These are phyloP conservation scores for Cystobasidium slooffiae DNA, from an alignment of 1,284 basidiomycete species.

Conservation along the genomic window DNA sequence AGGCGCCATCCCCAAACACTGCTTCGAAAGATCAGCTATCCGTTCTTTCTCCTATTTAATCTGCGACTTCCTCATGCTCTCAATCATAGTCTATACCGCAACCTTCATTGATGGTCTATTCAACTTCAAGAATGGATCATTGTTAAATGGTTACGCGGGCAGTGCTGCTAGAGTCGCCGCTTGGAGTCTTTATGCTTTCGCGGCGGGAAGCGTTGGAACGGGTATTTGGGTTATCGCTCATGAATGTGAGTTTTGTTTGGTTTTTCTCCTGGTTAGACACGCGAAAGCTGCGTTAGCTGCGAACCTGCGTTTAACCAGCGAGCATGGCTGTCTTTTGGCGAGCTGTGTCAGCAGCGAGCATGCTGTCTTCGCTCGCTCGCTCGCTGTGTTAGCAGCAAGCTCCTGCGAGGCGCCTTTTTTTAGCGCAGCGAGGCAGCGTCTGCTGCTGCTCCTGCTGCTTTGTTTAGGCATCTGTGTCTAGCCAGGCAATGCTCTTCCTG, in stretches of 20 bases:
- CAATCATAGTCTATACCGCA: slow-evolving; percentile 70
- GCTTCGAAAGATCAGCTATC: slow-evolving; percentile 87
- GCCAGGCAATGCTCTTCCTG: too few species aligned
- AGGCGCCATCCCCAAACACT: slow-evolving; percentile 63
- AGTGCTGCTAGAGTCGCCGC: slow-evolving; percentile 68
- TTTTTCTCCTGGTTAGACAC: background rate
- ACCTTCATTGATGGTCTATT: slow-evolving; percentile 71
- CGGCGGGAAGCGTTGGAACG: slow-evolving; percentile 84
- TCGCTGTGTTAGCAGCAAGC: slow-evolving; percentile 7
- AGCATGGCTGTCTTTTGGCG: background rate
- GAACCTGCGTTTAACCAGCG: background rate
- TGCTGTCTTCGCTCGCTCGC: background rate
- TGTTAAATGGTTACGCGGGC: slow-evolving; percentile 48
- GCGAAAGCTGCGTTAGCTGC: background rate
- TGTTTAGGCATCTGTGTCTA: too few species aligned
- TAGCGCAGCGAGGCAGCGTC: background rate
- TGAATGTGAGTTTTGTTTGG: slow-evolving; percentile 47
- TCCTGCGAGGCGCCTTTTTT: background rate
- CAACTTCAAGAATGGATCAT: slow-evolving; percentile 59
- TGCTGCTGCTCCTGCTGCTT: too few species aligned
- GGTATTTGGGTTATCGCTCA: slow-evolving; percentile 87
- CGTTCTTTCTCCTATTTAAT: slow-evolving; percentile 80
- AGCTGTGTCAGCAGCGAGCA: background rate
- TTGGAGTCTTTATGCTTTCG: slow-evolving; percentile 83
- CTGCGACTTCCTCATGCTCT: slow-evolving; percentile 76